These are phyloP conservation scores for Fraxinus sp. DNA, from an alignment of 305 asterid species.

Conservation along the genomic window DNA sequence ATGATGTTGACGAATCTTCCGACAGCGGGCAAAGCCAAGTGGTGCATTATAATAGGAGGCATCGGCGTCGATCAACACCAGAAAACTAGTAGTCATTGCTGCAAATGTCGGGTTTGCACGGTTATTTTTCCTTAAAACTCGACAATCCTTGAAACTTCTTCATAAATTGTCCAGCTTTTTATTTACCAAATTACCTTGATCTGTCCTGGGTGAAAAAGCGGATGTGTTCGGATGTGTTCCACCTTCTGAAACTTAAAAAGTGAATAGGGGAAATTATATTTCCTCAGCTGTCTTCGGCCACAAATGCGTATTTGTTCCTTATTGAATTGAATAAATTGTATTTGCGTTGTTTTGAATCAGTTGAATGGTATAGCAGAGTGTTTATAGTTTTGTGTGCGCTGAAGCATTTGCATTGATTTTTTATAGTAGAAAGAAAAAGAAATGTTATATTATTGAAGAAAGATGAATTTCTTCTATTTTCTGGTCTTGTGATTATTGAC, in stretches of 20 bases:
- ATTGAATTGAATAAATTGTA: background rate
- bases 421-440: no score
- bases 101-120: background rate
- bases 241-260: background rate
- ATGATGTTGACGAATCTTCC: constrained; percentile 41
- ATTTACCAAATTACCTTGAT: background rate
- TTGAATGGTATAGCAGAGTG: background rate
- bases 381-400: background rate
- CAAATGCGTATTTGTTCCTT: background rate
- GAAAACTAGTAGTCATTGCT: constrained; percentile 30
- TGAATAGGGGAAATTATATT: background rate
- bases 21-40: constrained; percentile 34
- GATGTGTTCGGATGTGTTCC: background rate
- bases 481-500: no score
- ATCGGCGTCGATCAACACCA: constrained; percentile 31
- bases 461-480: no score
- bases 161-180: background rate
- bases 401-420: background rate
- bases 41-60: constrained; percentile 43
- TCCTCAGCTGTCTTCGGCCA: background rate
- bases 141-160: background rate
- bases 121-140: background rate
- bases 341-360: background rate
- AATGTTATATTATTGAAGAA: no score
- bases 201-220: background rate